Conservation (phyloP, 2,329 filamentous ascomycete genomes). For the Exophiala bonariae region DNA sequence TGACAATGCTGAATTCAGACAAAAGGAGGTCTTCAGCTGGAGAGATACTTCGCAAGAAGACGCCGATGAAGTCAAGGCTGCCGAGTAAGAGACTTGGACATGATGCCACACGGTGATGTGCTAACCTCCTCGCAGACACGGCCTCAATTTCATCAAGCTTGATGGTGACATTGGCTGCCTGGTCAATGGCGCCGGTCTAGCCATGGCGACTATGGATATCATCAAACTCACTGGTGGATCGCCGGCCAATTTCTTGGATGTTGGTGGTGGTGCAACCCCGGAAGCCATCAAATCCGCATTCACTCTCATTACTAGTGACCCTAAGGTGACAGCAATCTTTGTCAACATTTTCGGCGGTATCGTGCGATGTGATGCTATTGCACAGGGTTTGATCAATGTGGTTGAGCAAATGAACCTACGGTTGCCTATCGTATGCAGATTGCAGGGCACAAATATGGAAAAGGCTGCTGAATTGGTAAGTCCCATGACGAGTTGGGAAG, state of each 20-base stretch:
- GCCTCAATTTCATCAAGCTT: slow-evolving; percentile 99
- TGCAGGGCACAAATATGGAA: slow-evolving; percentile 99
- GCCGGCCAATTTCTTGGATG: slow-evolving; percentile 98
- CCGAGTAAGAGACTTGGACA: slow-evolving; percentile 59
- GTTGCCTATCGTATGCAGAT: slow-evolving; percentile 92
- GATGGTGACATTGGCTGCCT: slow-evolving; percentile 95
- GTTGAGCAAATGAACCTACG: slow-evolving; percentile 93
- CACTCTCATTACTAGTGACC: slow-evolving; percentile 96
- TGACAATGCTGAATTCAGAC: slow-evolving; percentile 97
- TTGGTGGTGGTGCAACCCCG: slow-evolving; percentile 94
- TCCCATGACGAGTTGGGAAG: slow-evolving; percentile 31
- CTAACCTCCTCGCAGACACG: slow-evolving; percentile 43
- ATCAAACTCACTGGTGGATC: slow-evolving; percentile 98
- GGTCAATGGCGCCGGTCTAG: slow-evolving; percentile 97
- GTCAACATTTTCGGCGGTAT: slow-evolving; percentile 99
- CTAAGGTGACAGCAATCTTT: slow-evolving; percentile 98
- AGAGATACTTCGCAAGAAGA: slow-evolving; percentile 96
- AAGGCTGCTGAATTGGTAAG: slow-evolving; percentile 76
- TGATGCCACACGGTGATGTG: neutral
- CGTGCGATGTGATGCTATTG: slow-evolving; percentile 95
- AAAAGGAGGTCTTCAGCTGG: slow-evolving; percentile 93
- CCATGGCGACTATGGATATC: slow-evolving; percentile 99
- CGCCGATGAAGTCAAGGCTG: slow-evolving; percentile 94
- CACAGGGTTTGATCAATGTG: slow-evolving; percentile 91
- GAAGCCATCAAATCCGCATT: slow-evolving; percentile 97